Conservation (phyloP, 345 rosid species). For the Lenwebbia sp. region DNA sequence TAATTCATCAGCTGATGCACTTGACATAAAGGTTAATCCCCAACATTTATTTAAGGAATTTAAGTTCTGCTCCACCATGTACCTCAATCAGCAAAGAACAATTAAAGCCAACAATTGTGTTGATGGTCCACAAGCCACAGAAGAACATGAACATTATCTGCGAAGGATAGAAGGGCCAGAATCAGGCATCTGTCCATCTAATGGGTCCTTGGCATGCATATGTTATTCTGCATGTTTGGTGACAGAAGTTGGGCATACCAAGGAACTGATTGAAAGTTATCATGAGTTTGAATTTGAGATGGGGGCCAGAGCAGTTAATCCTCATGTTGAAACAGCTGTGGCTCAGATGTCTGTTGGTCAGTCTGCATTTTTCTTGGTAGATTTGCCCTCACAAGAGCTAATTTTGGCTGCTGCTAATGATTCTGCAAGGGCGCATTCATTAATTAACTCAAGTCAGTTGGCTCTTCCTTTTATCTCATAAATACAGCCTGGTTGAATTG, state of each 20-base stretch:
- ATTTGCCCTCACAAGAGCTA: conserved; percentile 33
- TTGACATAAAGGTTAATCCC: conserved; percentile 24
- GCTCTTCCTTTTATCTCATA: not conserved
- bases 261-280: conserved; percentile 71
- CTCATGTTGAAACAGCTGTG: conserved; percentile 50
- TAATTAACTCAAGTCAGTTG: conserved; percentile 51
- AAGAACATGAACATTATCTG: conserved; percentile 16
- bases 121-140: conserved; percentile 6
- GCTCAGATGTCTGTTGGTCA: conserved; percentile 83
- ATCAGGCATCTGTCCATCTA: conserved; percentile 44
- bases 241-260: conserved; percentile 18
- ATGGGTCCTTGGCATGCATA: conserved; percentile 45
- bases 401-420: conserved; percentile 59
- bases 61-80: conserved; percentile 13
- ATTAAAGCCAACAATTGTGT: conserved; percentile 12
- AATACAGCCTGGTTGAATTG: not conserved
- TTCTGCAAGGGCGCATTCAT: conserved; percentile 17
- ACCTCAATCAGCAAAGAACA: conserved; percentile 2
- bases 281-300: conserved; percentile 90
- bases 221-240: conserved; percentile 56
- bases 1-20: conserved; percentile 19
- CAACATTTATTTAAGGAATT: conserved; percentile 33
- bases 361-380: conserved; percentile 36
- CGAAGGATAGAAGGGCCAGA: conserved; percentile 46
- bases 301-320: conserved; percentile 65